These are phyloP conservation scores for Polyporus arcularius DNA, from an alignment of 768 basidiomycete genomes.

Conservation along the genomic window DNA sequence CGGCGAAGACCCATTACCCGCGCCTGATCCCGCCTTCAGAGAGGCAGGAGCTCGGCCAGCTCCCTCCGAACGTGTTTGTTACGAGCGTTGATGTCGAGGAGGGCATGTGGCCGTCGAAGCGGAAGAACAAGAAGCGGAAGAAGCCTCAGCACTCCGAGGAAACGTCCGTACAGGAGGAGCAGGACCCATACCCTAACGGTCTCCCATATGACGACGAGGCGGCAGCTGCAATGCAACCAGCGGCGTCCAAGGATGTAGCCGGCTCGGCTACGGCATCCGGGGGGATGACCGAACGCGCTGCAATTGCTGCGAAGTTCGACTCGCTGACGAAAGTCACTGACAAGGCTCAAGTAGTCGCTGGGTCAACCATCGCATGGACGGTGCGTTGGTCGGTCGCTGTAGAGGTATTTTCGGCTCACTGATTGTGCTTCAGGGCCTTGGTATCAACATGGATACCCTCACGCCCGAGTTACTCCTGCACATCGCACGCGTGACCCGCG, in stretches of 20 bases:
- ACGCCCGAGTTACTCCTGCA: constrained; percentile 59
- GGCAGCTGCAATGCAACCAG: constrained; percentile 4
- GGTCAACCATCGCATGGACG: constrained; percentile 36
- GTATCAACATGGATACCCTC: constrained; percentile 57
- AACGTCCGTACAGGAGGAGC: constrained; percentile 1
- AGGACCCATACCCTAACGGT: constrained; percentile 5
- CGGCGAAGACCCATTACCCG: constrained; percentile 19
- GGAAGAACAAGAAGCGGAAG: constrained; percentile 37
- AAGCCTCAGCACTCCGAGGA: constrained; percentile 18
- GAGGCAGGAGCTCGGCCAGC: constrained; percentile 44
- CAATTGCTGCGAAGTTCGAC: constrained; percentile 31
- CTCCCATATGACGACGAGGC: constrained; percentile 40
- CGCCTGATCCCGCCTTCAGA: constrained; percentile 67
- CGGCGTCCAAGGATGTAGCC: background rate
- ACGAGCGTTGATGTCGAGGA: constrained; percentile 73
- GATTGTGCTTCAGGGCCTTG: constrained; percentile 46
- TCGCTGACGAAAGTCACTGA: constrained; percentile 22
- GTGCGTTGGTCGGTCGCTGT: constrained; percentile 17
- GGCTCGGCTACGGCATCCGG: background rate
- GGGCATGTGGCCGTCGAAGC: constrained; percentile 39
- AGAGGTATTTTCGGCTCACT: background rate
- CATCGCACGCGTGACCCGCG: constrained; percentile 41
- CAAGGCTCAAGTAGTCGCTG: constrained; percentile 18
- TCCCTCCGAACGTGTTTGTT: constrained; percentile 68
- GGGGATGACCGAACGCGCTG: constrained; percentile 18